Conservation (phyloP, 768 basidiomycete species). For the Panus rudis region DNA sequence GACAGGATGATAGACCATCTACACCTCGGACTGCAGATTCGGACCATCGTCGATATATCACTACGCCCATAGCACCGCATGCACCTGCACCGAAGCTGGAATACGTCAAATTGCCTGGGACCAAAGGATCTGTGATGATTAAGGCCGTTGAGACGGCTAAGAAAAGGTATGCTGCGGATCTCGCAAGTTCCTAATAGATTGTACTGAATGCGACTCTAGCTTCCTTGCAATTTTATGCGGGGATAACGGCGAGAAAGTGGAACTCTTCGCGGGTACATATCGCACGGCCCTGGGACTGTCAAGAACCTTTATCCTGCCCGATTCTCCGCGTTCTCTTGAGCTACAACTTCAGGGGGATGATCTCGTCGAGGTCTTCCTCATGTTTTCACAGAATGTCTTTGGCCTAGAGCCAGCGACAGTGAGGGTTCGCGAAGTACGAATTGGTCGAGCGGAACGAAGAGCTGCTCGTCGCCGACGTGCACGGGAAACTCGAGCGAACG, state of each 20-base stretch:
- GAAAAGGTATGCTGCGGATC: conserved; percentile 53
- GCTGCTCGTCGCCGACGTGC: conserved; percentile 71
- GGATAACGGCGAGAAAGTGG: conserved; percentile 88
- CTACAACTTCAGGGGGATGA: conserved; percentile 89
- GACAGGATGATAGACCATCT: conserved; percentile 48
- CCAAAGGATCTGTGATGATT: conserved; percentile 76
- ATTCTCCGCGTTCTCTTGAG: conserved; percentile 82
- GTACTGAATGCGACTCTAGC: conserved; percentile 36
- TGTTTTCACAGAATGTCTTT: conserved; percentile 88
- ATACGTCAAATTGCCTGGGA: conserved; percentile 88
- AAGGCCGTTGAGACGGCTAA: conserved; percentile 86
- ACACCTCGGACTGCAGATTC: conserved; percentile 31
- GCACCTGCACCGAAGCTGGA: conserved; percentile 79
- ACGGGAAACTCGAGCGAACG: conserved; percentile 48
- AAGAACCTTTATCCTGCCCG: conserved; percentile 89
- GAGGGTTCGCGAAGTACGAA: conserved; percentile 87
- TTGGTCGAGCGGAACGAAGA: conserved; percentile 80
- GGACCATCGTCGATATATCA: conserved; percentile 27
- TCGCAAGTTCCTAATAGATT: not conserved
- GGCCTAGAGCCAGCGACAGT: conserved; percentile 91
- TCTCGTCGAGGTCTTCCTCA: conserved; percentile 85
- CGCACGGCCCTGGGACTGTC: conserved; percentile 84
- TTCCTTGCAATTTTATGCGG: conserved; percentile 92
- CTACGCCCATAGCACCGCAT: conserved; percentile 34
- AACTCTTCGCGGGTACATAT: conserved; percentile 88